Evolutionary conservation across 257 asterid genomes (phyloP), one percentile per base, ranked within the genome.

Genomic region (Cordia subcordata): DNA sequence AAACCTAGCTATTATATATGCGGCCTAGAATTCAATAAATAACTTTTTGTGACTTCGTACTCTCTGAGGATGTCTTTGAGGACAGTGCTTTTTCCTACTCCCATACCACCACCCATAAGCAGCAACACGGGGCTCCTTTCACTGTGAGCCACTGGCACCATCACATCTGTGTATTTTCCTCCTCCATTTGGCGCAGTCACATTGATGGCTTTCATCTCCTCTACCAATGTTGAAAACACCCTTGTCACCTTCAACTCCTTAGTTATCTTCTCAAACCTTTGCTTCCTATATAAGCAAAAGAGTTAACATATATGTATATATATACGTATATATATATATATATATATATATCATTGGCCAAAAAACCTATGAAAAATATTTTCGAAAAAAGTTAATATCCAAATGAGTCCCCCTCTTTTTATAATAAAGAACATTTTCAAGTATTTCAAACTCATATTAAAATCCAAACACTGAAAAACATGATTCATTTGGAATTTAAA

Each of bases 41-140:
- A 16, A 17, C n/a, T n/a, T n/a, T 10, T 10, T 10, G 66, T 19
- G 33, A 0, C n/a, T 23, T 4, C 46, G 63, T 79, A 92, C 99
- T 92, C 96, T 81, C 82, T 73, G 83, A 86, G 83, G 55, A 92
- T 81, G 67, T 84, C 89, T 75, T 88, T 92, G 46, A 92, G 99
- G 74, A 86, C 96, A 3, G 97, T 93, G 82, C 97, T 89, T 79
- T 93, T 93, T 65, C 99, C 99, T 0, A 97, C 99, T 10, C 99
- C 99, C 99, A 93, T 93, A 19, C 99, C 99, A 32, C 99, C 99
- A 10, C 99, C 97, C 95, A 89, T 89, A 8, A 93, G 80, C 70
- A 93, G 92, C 63, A 93, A 95, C 55, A 89, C 97, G 0, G 95
- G 97, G 63, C 96, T 70, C 53, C 99, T 68, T 49, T 89, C 77